phyloP scores from a whole-genome alignment of 139 green algal species.

The Diplosphaera chodatii region DNA sequence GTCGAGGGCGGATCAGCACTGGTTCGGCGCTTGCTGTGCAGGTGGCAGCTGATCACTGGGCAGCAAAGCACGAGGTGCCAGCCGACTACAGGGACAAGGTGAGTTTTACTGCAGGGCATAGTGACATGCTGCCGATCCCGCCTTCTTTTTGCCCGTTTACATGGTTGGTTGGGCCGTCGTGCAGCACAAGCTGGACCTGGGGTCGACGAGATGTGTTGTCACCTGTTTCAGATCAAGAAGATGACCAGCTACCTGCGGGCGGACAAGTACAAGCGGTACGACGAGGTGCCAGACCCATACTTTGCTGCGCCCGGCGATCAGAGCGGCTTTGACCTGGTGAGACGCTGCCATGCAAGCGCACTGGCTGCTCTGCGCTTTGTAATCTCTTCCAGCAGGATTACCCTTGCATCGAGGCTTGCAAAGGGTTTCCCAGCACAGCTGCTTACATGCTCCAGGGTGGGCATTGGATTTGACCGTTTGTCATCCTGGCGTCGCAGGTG shows the following conservation, averaged over 20 bases:
- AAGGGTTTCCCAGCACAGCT: too few relatives aligned
- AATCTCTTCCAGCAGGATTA: too few relatives aligned
- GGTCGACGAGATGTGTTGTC: neutral
- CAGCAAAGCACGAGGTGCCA: constrained; percentile 12
- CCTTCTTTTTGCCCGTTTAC: too few relatives aligned
- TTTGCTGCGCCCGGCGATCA: constrained; percentile 47
- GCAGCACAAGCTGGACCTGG: too few relatives aligned
- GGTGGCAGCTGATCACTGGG: constrained; percentile 35
- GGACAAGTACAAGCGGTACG: constrained; percentile 16
- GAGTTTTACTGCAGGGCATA: neutral
- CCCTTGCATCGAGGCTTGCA: too few relatives aligned
- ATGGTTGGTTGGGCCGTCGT: too few relatives aligned
- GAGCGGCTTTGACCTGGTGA: constrained; percentile 56
- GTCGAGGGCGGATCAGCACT: too few relatives aligned
- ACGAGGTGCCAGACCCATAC: constrained; percentile 87
- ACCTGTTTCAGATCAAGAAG: constrained; percentile 19
- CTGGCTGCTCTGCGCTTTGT: too few relatives aligned
- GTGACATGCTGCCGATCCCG: neutral
- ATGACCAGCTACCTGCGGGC: constrained; percentile 55
- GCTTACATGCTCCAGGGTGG: neutral
- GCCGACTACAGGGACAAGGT: constrained; percentile 21
- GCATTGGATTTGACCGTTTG: constrained; percentile 25
- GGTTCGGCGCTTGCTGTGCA: constrained; percentile 2
- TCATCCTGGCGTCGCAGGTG: constrained; percentile 75
- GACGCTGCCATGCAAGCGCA: neutral